These are phyloP conservation scores for Camelina laxa DNA, from an alignment of 345 rosid genomes.

Conservation along the genomic window DNA sequence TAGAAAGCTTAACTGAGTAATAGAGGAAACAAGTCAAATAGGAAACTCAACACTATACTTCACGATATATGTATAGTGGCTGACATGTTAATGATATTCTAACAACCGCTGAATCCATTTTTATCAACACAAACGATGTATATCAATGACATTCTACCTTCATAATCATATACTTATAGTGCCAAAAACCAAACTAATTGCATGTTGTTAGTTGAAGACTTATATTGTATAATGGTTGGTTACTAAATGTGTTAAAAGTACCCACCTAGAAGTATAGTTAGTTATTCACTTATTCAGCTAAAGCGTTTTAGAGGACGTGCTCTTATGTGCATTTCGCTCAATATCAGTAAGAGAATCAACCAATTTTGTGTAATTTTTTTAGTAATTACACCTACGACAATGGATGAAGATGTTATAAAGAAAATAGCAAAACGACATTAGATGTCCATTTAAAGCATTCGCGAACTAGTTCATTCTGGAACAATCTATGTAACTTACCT, in stretches of 20 bases:
- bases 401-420: neutral
- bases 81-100: constrained; percentile 19
- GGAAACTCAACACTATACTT: constrained; percentile 21
- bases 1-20: constrained; percentile 1
- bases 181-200: constrained; percentile 9
- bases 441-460: neutral
- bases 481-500: neutral
- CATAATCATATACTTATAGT: constrained; percentile 5
- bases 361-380: neutral
- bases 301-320: neutral
- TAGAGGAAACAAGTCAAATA: constrained; percentile 30
- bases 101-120: constrained; percentile 10
- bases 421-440: neutral
- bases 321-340: neutral
- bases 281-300: neutral
- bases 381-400: neutral
- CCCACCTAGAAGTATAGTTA: neutral
- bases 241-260: neutral
- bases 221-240: neutral
- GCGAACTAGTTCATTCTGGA: neutral
- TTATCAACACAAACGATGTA: constrained; percentile 12
- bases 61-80: neutral
- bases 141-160: neutral
- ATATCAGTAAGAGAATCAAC: neutral
- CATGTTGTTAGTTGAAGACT: neutral